These are phyloP conservation scores for Acanthamoeba sp. DNA, from an alignment of 208 protist species.

Conservation along the genomic window DNA sequence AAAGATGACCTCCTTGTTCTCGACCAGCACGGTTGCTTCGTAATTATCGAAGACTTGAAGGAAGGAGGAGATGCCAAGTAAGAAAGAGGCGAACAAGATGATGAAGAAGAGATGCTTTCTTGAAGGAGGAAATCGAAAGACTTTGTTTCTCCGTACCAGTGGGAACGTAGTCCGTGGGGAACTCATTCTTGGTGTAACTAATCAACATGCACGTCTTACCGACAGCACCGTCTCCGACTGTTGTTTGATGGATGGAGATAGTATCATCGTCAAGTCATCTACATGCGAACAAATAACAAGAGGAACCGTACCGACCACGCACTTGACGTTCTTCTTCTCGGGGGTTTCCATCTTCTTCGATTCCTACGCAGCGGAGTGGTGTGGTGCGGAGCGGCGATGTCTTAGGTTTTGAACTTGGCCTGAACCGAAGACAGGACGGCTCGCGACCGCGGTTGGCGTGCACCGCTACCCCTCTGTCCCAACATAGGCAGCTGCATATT, in stretches of 20 bases:
- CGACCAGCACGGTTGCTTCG: slow-evolving; percentile 66
- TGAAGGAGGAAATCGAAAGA: too few relatives aligned
- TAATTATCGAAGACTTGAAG: slow-evolving; percentile 70
- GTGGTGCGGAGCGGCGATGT: too few relatives aligned
- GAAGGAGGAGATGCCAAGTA: too few relatives aligned
- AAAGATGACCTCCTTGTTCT: slow-evolving; percentile 75
- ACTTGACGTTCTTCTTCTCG: slow-evolving; percentile 71
- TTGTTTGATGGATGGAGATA: background rate
- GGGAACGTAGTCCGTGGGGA: slow-evolving; percentile 90
- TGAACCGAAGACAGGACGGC: too few relatives aligned
- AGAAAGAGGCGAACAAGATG: too few relatives aligned
- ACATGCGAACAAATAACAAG: background rate
- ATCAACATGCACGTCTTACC: slow-evolving; percentile 92
- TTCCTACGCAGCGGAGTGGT: too few relatives aligned
- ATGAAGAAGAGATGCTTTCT: too few relatives aligned
- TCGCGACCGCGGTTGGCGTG: too few relatives aligned
- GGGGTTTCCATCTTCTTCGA: background rate
- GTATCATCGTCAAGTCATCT: too few relatives aligned
- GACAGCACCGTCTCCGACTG: slow-evolving; percentile 91
- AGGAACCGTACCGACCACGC: slow-evolving; percentile 26
- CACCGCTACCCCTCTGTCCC: too few relatives aligned
- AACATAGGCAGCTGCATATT: too few relatives aligned
- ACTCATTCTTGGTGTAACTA: slow-evolving; percentile 90
- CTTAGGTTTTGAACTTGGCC: too few relatives aligned
- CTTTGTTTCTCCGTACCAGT: slow-evolving; percentile 80